Percentiles rank a stretch among this genome's conserved stretches.
phyloP scores from a whole-genome alignment of 2,329 filamentous ascomycete species.

The Hypoxylon sp. region DNA sequence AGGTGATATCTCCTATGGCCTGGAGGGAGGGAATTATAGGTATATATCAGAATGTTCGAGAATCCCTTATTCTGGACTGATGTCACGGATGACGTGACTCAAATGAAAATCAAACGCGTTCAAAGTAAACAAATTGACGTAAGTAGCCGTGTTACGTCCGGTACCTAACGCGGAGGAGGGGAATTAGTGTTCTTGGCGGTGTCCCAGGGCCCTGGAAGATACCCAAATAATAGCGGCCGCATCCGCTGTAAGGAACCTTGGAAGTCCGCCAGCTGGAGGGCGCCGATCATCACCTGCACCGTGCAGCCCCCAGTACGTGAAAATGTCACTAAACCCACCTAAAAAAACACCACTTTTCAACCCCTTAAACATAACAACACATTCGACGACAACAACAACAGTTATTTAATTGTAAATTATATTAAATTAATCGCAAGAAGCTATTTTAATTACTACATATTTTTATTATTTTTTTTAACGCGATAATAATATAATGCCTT shows the following conservation, averaged over 20 bases:
- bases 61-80: constrained; percentile 7
- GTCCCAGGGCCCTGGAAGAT: constrained; percentile 18
- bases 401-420: too few species aligned
- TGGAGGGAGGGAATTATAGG: not conserved
- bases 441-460: too few species aligned
- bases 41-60: not conserved
- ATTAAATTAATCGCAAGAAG: too few species aligned
- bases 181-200: constrained; percentile 3
- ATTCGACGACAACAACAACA: too few species aligned
- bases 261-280: not conserved
- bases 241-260: not conserved
- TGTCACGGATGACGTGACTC: constrained; percentile 11
- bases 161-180: too few species aligned
- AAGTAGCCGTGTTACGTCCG: not conserved
- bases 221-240: not conserved
- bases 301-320: too few species aligned
- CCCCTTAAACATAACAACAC: too few species aligned
- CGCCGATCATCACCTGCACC: constrained; percentile 3
- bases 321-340: too few species aligned
- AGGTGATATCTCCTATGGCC: not conserved
- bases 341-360: too few species aligned
- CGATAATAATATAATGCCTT: too few species aligned
- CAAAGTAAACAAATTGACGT: constrained; percentile 12
- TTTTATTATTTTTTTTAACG: too few species aligned
- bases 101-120: constrained; percentile 4